phyloP scores from a whole-genome alignment of 345 rosid species.

The Brassica napus region DNA sequence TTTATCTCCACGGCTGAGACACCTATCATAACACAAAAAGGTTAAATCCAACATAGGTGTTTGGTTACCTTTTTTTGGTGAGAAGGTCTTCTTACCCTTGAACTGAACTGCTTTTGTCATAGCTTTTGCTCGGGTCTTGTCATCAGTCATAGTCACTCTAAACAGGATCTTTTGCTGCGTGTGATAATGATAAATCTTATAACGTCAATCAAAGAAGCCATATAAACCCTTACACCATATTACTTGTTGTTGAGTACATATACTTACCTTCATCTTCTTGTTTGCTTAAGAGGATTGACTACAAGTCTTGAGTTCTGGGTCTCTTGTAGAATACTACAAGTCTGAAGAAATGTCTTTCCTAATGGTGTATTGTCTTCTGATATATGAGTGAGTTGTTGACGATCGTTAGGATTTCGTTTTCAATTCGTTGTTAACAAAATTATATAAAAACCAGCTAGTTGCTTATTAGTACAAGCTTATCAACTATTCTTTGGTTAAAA shows the following conservation, averaged over 20 bases:
- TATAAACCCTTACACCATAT: neutral
- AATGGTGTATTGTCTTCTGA: neutral
- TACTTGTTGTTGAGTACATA: neutral
- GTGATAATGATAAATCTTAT: neutral
- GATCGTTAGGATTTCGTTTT: slow-evolving; percentile 26
- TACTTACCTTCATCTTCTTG: slow-evolving; percentile 33
- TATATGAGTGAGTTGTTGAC: neutral
- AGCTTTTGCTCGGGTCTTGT: slow-evolving; percentile 35
- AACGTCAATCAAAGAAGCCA: slow-evolving; percentile 3
- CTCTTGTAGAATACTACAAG: slow-evolving; percentile 1
- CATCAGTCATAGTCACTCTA: slow-evolving; percentile 34
- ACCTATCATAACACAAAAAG: slow-evolving; percentile 34
- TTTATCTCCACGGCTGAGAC: slow-evolving; percentile 48
- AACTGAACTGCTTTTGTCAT: slow-evolving; percentile 35
- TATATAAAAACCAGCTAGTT: slow-evolving; percentile 16
- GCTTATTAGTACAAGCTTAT: neutral
- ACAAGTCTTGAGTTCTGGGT: neutral
- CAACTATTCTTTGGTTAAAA: neutral
- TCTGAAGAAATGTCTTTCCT: slow-evolving; percentile 6
- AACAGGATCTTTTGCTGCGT: slow-evolving; percentile 41
- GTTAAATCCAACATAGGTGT: neutral
- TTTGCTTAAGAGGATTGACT: slow-evolving; percentile 12
- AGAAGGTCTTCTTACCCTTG: slow-evolving; percentile 24
- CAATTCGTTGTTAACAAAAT: slow-evolving; percentile 13
- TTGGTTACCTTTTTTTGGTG: neutral